Evolutionary conservation across 495 filamentous ascomycete genomes (phyloP).

Genomic region (Lasiosphaeria ovina): DNA sequence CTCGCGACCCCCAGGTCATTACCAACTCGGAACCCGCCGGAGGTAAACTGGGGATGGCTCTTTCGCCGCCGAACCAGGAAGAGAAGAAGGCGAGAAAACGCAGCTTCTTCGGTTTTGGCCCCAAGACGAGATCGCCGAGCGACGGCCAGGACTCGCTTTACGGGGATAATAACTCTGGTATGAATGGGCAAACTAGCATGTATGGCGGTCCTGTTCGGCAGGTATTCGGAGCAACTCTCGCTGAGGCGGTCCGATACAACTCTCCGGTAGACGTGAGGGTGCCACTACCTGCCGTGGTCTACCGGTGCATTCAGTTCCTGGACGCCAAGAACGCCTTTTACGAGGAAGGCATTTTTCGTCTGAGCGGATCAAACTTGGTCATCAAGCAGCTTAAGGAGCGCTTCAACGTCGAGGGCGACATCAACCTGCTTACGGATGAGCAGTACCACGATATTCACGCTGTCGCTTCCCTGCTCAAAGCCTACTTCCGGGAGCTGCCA

Average conservation of each 20-base stretch:
- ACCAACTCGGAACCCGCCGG: slow-evolving; percentile 87
- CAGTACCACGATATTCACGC: slow-evolving; percentile 95
- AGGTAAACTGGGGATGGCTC: slow-evolving; percentile 55
- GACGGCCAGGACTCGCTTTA: slow-evolving; percentile 49
- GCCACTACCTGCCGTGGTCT: slow-evolving; percentile 89
- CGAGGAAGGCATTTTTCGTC: slow-evolving; percentile 94
- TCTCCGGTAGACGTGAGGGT: slow-evolving; percentile 67
- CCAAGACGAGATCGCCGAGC: slow-evolving; percentile 49
- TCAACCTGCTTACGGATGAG: slow-evolving; percentile 79
- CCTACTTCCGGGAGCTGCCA: slow-evolving; percentile 90
- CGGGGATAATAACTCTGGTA: slow-evolving; percentile 30
- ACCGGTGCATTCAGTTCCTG: slow-evolving; percentile 93
- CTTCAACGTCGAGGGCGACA: slow-evolving; percentile 91
- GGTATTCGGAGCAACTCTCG: slow-evolving; percentile 82
- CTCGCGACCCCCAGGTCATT: slow-evolving; percentile 82
- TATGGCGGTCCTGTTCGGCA: slow-evolving; percentile 61
- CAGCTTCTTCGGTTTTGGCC: slow-evolving; percentile 89
- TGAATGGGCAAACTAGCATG: slow-evolving; percentile 34
- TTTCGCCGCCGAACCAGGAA: slow-evolving; percentile 54
- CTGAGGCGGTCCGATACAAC: slow-evolving; percentile 81
- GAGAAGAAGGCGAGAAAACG: slow-evolving; percentile 83
- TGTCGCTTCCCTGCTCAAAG: slow-evolving; percentile 88
- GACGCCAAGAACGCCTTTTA: slow-evolving; percentile 74
- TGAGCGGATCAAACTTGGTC: slow-evolving; percentile 91
- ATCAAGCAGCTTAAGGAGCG: slow-evolving; percentile 87